These are phyloP conservation scores for Aureobasidium namibiae DNA, from an alignment of 2,329 filamentous ascomycete genomes.

Conservation along the genomic window DNA sequence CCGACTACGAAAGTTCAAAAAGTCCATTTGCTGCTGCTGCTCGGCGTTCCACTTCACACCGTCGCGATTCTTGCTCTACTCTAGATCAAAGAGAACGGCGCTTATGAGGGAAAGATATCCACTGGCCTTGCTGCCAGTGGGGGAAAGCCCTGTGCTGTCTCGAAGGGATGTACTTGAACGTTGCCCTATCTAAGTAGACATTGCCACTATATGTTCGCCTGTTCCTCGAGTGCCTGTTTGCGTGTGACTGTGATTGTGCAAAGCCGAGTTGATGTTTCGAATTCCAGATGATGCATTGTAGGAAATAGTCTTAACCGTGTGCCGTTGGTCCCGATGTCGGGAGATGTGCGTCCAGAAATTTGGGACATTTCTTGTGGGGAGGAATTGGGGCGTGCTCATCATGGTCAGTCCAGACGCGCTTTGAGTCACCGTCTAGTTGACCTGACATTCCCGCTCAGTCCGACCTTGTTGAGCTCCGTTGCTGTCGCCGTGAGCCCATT, in stretches of 20 bases:
- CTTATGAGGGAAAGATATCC: conserved; percentile 99
- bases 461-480: not conserved
- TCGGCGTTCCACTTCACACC: conserved; percentile 12
- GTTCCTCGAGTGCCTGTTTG: conserved; percentile 6
- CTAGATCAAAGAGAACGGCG: conserved; percentile 53
- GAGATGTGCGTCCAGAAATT: not conserved
- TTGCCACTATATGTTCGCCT: conserved; percentile 14
- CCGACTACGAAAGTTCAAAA: conserved; percentile 11
- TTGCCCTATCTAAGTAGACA: conserved; percentile 47
- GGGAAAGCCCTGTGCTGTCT: conserved; percentile 98
- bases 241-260: not conserved
- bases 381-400: not conserved
- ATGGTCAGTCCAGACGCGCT: not conserved
- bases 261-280: not conserved
- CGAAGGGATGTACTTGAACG: conserved; percentile 80
- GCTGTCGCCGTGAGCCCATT: not conserved
- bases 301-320: not conserved
- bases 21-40: conserved; percentile 11
- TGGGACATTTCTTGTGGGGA: not conserved
- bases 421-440: conserved; percentile 1
- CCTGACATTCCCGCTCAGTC: not conserved
- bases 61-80: conserved; percentile 18
- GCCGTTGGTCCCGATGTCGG: not conserved
- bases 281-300: not conserved
- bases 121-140: conserved; percentile 44